A percentile compares a stretch with the other conserved stretches of the same genome.
Conservation (phyloP, 2,329 filamentous ascomycete species). For the Xylariaceae sp. region DNA sequence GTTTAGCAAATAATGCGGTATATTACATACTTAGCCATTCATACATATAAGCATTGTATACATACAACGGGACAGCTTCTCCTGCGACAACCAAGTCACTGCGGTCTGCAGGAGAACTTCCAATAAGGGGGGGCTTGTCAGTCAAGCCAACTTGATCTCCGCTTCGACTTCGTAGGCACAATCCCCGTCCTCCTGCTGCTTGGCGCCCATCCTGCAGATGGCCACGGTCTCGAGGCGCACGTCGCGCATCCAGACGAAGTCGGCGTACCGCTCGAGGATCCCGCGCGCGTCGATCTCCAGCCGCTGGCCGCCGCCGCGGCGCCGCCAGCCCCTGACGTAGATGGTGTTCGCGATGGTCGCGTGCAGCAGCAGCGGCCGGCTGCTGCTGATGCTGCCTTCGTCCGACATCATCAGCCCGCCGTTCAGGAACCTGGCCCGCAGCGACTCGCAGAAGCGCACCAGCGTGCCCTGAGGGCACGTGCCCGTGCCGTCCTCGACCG, state of each 20-base stretch:
- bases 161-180: constrained; percentile 47
- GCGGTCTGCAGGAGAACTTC: background rate
- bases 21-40: no score
- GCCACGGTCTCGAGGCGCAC: constrained; percentile 63
- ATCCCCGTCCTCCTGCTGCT: constrained; percentile 50
- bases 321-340: constrained; percentile 49
- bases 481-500: constrained; percentile 58
- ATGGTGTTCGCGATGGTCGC: constrained; percentile 83
- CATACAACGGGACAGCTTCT: no score
- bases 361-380: constrained; percentile 63
- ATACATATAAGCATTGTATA: no score
- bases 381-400: no score
- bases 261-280: constrained; percentile 52
- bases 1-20: no score
- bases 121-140: no score
- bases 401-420: constrained; percentile 51
- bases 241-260: constrained; percentile 63
- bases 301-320: constrained; percentile 19
- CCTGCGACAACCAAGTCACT: background rate
- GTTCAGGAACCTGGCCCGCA: constrained; percentile 47
- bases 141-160: constrained; percentile 36
- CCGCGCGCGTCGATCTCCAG: constrained; percentile 46
- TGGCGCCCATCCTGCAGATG: constrained; percentile 84
- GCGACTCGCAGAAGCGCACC: constrained; percentile 46
- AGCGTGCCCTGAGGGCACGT: constrained; percentile 41